Evolutionary conservation across 805 yeast genomes (phyloP).

Genomic region (Jamesozyma jinghongensis): DNA sequence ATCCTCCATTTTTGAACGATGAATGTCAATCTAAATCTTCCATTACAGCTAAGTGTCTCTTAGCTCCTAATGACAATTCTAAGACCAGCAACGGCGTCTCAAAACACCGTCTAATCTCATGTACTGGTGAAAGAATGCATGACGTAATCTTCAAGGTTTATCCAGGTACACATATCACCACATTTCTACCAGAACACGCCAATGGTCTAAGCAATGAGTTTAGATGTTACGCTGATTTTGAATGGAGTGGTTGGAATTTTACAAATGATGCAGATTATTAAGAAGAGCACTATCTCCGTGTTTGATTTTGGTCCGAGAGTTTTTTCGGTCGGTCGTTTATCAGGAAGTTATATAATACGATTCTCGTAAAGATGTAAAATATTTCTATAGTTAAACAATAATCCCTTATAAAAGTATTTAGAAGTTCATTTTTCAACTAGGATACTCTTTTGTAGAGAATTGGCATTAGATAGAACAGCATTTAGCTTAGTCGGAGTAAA

Average conservation of each 20-base stretch:
- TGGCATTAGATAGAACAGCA: too few relatives aligned
- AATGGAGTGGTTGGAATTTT: conserved; percentile 59
- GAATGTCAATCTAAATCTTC: conserved; percentile 74
- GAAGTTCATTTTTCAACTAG: too few relatives aligned
- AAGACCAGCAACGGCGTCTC: conserved; percentile 35
- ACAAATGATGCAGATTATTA: too few relatives aligned
- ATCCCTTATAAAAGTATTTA: too few relatives aligned
- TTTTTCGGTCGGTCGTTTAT: too few relatives aligned
- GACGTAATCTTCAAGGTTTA: conserved; percentile 51
- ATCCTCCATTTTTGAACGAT: conserved; percentile 79
- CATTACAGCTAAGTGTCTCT: conserved; percentile 50
- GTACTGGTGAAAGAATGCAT: conserved; percentile 86
- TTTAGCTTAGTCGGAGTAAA: too few relatives aligned
- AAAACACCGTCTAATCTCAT: conserved; percentile 50
- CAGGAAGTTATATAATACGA: too few relatives aligned
- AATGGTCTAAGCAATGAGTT: conserved; percentile 85
- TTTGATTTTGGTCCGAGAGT: too few relatives aligned
- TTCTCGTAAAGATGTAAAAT: too few relatives aligned
- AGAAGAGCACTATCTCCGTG: too few relatives aligned
- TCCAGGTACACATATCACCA: conserved; percentile 55
- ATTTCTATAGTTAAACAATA: too few relatives aligned
- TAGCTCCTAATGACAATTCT: conserved; percentile 33
- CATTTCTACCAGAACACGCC: conserved; percentile 69
- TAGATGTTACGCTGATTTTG: conserved; percentile 73
- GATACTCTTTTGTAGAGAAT: too few relatives aligned